Base-by-base conservation (phyloP, 805 yeast species). In the Ogataea henricii region DNA sequence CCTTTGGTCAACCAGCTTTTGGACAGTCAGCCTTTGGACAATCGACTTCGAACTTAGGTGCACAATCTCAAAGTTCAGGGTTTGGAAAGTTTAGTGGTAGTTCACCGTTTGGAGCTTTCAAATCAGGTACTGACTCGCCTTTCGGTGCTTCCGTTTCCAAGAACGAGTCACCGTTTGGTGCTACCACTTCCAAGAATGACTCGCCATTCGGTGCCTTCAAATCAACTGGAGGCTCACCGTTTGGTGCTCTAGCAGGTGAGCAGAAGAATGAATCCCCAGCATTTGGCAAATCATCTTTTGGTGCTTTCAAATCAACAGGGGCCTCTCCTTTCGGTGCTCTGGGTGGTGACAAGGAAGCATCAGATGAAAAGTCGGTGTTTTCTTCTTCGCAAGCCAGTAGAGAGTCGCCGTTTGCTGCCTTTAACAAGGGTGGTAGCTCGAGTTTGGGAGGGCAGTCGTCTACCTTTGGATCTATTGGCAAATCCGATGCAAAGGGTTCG, bases 1-100 rank as follows among this genome's bases (percentile, higher is more conserved):
- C 54, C 9, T 58, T 56, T 36, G 58, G 56, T 20, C 46, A 46
- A 21, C 17, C 48, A 9, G 38, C 35, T 14, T 41, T 41, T 33
- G 47, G 50, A 10, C 40, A 41, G 21, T 14, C 43, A 2, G 30
- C 32, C 3, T 39, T 39, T 20, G 42, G 42, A 3, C 27, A 39
- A 16, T 22, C 43, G 4, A 18, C 43, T 12, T 27, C 30, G 10
- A 12, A 9, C 13, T 27, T 27, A 9, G 13, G n/a, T 9, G 22
- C 37, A 12, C 34, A 30, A 8, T 34, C 40, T 36, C 29, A 22
- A 20, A 13, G 14, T 3, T 38, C 42, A 14, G 42, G 26, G 4
- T 38, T 38, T 27, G 42, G 42, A n/a, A 38, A 38, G 13, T 18
- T 38, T 17, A 16, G 20, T 13, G 43, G 43, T 5, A 27, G 22